These are phyloP conservation scores for Nothophaeocryptopus gaeumannii DNA, from an alignment of 2,329 filamentous ascomycete species.

Conservation along the genomic window DNA sequence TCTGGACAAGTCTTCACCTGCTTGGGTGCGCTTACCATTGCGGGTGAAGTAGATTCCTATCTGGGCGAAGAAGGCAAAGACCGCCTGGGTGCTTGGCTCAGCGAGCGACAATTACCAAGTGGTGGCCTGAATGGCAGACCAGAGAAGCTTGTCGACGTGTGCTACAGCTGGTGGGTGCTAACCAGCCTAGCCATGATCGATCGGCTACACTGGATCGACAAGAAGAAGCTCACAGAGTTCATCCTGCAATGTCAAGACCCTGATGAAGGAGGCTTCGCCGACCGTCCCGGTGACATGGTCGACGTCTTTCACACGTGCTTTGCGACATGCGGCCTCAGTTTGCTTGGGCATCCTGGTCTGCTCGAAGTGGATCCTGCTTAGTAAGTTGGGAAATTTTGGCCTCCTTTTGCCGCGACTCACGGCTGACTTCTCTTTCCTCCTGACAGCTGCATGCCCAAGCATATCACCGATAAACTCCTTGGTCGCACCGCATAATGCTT, in stretches of 20 bases:
- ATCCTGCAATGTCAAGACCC: constrained; percentile 87
- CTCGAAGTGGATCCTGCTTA: constrained; percentile 85
- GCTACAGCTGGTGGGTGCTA: constrained; percentile 98
- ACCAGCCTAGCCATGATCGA: constrained; percentile 88
- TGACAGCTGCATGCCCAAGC: constrained; percentile 54
- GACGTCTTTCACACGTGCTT: constrained; percentile 97
- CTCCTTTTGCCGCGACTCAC: constrained; percentile 3
- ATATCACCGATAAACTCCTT: constrained; percentile 60
- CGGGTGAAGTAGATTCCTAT: constrained; percentile 65
- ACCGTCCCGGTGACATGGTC: constrained; percentile 89
- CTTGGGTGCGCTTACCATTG: constrained; percentile 80
- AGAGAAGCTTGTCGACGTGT: constrained; percentile 94
- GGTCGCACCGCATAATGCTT: constrained; percentile 31
- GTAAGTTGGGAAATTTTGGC: constrained; percentile 46
- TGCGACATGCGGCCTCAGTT: constrained; percentile 80
- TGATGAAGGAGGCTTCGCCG: constrained; percentile 79
- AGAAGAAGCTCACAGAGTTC: constrained; percentile 71
- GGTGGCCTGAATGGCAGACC: constrained; percentile 92
- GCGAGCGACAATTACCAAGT: constrained; percentile 81
- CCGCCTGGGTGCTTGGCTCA: constrained; percentile 82
- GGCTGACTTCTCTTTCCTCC: constrained; percentile 6
- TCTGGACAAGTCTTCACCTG: constrained; percentile 96
- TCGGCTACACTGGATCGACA: constrained; percentile 89
- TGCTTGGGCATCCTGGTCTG: constrained; percentile 73
- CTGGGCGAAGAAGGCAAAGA: constrained; percentile 68